Evolutionary conservation across 1,284 basidiomycete genomes (phyloP), one percentile per base, ranked within the genome.

Genomic region (Malassezia furfur): DNA sequence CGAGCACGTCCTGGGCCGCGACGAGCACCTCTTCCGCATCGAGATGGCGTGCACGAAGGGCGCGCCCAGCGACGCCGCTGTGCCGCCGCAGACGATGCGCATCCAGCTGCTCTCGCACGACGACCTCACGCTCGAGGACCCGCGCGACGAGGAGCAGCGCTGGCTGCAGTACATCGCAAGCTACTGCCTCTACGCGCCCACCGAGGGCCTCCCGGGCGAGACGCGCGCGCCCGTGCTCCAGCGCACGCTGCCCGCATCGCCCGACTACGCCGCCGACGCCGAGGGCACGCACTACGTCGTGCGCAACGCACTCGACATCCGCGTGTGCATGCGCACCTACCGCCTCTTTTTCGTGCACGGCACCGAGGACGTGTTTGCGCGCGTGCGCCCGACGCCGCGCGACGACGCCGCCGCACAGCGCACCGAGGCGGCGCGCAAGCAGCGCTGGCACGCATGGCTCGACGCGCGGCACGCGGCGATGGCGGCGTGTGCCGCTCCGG

Each of bases 161-260:
- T 91, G 90, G 89, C 84, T 88, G 63, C 80, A 85, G 3, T 96
- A 96, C 77, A 84, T 96, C 57, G 86, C 90, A 52, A 85, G 86
- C 9, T 96, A 84, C 76, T 85, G 67, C 50, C 63, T 73, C 6
- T 72, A 68, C 65, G 64, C 66, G n/a, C 70, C 71, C 3, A 74
- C 72, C 10, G 72, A 74, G 50, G 72, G 72, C 10, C 57, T 74
- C 35, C 54, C 61, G 7, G 61, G 54, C 37, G 64, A 69, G 54
- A 66, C 65, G 2, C 55, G 63, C 37, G 68, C 67, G 40, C 72
- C 72, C 1, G 67, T 73, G 57, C 60, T 74, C 41, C 62, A 66
- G 54, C 61, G 68, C 32, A 64, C 49, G 36, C 45, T 65, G 37
- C 52, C 50, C n/a, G 48, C 49, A 14, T 21, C 37, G 40, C 50